These are phyloP conservation scores for Henckelia pumila DNA, from an alignment of 257 asterid genomes.

Conservation along the genomic window DNA sequence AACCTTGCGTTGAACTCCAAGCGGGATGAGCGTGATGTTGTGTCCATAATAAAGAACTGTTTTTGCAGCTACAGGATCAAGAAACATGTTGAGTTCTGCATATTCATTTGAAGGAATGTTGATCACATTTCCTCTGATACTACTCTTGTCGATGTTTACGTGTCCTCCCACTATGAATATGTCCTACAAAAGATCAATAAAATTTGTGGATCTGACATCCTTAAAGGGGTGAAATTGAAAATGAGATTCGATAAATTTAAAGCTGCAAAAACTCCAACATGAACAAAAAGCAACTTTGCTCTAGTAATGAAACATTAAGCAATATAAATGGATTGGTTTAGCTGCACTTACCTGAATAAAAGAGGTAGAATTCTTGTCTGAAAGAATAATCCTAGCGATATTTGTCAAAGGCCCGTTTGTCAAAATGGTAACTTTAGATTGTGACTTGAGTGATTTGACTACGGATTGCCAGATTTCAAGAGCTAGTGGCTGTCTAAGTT, in stretches of 20 bases:
- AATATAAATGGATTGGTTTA: too few species aligned
- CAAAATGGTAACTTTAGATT: slow-evolving; percentile 62
- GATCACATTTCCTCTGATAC: slow-evolving; percentile 60
- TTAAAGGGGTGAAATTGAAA: not conserved
- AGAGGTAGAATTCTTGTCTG: slow-evolving; percentile 41
- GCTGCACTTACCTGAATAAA: slow-evolving; percentile 42
- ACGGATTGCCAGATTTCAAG: slow-evolving; percentile 70
- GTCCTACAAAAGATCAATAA: slow-evolving; percentile 43
- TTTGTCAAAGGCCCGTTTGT: slow-evolving; percentile 88
- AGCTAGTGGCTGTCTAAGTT: slow-evolving; percentile 77
- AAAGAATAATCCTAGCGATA: slow-evolving; percentile 57
- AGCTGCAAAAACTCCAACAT: not conserved
- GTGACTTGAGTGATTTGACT: slow-evolving; percentile 42
- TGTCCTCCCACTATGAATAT: slow-evolving; percentile 76
- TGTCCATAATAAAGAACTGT: slow-evolving; percentile 46
- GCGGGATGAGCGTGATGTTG: slow-evolving; percentile 72
- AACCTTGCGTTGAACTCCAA: slow-evolving; percentile 51
- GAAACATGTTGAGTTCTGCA: slow-evolving; percentile 80
- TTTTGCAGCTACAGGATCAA: slow-evolving; percentile 79
- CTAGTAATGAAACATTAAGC: not conserved
- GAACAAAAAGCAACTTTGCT: not conserved
- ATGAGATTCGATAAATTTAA: not conserved
- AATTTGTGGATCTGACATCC: not conserved
- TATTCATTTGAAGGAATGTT: slow-evolving; percentile 52
- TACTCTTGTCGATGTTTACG: slow-evolving; percentile 23